Evolutionary conservation across 2,329 filamentous ascomycete genomes (phyloP), one percentile per base, ranked within the genome.

Genomic region (Lecanicillium sp.): DNA sequence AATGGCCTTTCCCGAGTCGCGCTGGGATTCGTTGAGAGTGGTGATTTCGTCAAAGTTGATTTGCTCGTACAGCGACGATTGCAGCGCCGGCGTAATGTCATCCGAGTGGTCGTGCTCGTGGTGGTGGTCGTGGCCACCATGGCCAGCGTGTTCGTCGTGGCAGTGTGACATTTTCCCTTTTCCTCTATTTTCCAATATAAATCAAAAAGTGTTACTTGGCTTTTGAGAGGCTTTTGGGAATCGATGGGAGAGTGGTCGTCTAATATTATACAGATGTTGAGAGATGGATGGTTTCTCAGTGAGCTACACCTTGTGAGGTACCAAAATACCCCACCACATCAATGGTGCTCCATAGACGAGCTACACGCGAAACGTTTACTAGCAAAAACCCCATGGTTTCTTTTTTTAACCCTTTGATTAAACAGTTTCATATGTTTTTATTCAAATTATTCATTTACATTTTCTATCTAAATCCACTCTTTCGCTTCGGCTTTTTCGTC

Each of bases 41-140:
- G 70, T 77, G 45, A 98, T 80, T 19, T 80, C 75, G 62, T 86
- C 82, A 63, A 96, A 95, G 58, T 89, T 78, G 61, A 98, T 88
- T 58, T 95, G 84, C 47, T 85, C 79, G 67, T 95, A 96, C 27
- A 98, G 79, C 30, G 88, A 87, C 51, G 81, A 83, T 62, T 96
- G 90, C 13, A 95, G 71, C 2, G 89, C 90, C 1, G 92, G 92
- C 2, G 85, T 89, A 52, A 95, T 78, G 67, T 96, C 90, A 66
- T 96, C 85, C 33, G 77, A 82, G 64, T 95, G 90, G 60, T 95
- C 88, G 59, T 95, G 88, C 30, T 68, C 74, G 43, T 72, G 64
- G 45, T 71, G 68, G 51, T 71, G 64, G 50, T 79, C 68, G 42
- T 68, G 70, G 48, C 68, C 45, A 11, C 68, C 64, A 45, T 76